Conservation (phyloP, 768 basidiomycete genomes). For the Russula dissimulans region DNA sequence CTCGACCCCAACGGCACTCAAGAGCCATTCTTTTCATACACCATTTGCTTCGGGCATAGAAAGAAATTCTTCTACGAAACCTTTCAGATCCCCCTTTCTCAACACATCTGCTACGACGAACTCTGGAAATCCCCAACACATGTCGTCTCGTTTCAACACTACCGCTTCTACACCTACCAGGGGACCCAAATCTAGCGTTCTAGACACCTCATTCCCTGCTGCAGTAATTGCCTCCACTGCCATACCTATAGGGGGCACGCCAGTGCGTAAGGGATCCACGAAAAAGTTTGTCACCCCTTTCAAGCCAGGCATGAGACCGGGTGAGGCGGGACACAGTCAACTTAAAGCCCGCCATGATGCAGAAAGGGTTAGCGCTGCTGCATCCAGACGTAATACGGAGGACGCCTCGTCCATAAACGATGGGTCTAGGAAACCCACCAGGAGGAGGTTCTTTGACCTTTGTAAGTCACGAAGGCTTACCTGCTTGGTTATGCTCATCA, state of each 20-base stretch:
- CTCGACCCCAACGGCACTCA: neutral
- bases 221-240: neutral
- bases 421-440: neutral
- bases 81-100: constrained; percentile 16
- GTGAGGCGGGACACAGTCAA: constrained; percentile 30
- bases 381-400: neutral
- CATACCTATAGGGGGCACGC: neutral
- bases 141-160: neutral
- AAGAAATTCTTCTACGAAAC: neutral
- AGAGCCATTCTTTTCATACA: constrained; percentile 3
- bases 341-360: constrained; percentile 3
- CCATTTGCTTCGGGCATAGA: neutral
- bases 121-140: neutral
- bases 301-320: constrained; percentile 43
- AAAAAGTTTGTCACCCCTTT: constrained; percentile 50
- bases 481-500: neutral
- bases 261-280: neutral
- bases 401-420: neutral
- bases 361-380: neutral
- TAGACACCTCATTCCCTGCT: neutral
- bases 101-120: neutral
- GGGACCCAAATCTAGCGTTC: neutral
- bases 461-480: neutral
- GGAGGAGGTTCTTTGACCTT: constrained; percentile 12
- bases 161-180: constrained; percentile 5